These are phyloP conservation scores for Effrenium voratum DNA, from an alignment of 73 alveolate species.

Conservation along the genomic window DNA sequence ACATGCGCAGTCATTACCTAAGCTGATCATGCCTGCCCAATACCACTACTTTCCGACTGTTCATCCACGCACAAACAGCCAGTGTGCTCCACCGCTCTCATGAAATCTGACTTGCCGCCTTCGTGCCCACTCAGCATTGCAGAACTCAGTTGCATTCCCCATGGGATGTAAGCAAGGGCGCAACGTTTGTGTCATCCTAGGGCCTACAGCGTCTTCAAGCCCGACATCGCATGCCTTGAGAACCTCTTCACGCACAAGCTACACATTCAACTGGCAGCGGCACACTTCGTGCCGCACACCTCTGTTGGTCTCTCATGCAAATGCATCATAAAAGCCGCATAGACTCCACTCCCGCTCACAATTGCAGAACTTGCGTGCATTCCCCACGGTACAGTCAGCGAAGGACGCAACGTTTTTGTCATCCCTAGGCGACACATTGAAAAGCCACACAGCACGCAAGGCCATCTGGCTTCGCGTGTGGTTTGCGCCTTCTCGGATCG, in stretches of 20 bases:
- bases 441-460: no score
- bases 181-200: background rate
- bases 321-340: background rate
- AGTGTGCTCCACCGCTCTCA: background rate
- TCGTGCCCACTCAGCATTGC: background rate
- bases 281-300: no score
- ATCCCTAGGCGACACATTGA: no score
- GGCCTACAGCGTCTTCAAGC: background rate
- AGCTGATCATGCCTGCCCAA: no score
- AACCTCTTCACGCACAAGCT: no score
- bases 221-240: background rate
- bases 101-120: background rate
- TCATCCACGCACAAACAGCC: no score
- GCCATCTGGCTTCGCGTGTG: no score
- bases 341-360: background rate
- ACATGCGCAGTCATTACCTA: no score
- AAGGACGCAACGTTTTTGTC: background rate
- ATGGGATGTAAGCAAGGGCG: background rate
- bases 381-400: background rate
- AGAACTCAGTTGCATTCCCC: background rate
- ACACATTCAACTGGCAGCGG: no score
- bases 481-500: no score
- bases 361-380: background rate
- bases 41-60: no score
- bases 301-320: no score